Evolutionary conservation across 108 stramenopile species (phyloP), one percentile per base, ranked within the genome.

Genomic region (Pseudonitzschia delicatissima): DNA sequence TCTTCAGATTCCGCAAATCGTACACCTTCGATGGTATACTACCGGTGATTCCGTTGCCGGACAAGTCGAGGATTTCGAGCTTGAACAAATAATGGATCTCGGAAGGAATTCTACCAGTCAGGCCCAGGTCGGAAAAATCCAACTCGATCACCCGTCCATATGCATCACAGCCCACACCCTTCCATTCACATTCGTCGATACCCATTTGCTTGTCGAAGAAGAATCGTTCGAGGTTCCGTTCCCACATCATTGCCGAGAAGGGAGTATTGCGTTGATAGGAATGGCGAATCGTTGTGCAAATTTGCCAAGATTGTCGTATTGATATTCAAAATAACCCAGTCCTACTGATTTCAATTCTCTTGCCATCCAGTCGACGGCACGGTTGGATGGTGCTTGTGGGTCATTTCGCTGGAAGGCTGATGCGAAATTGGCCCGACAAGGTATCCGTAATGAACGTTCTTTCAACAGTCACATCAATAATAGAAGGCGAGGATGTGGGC

Each of bases 151-250:
- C 70, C 23, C 71, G 55, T 2, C 65, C 71, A 28, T 84, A 65
- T 0, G 25, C 53, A 69, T 87, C 77, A 50, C 86, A 87, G 9
- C 72, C 65, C 34, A 87, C 55, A 35, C 86, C 86, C 15, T 69
- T 47, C 68, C 79, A 69, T 0, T 84, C 62, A 45, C 86, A 87
- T 49, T 64, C 64, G 17, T 48, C 64, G 3, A 64, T 12, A 8
- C 60, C 60, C 40, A 9, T 35, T n/a, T 39, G 23, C 31, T 33
- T 27, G 9, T 55, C 31, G 31, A 55, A 33, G n/a, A n/a, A n/a
- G n/a, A n/a, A n/a, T n/a, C n/a, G n/a, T n/a, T n/a, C n/a, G n/a
- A n/a, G n/a, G n/a, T n/a, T n/a, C n/a, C n/a, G n/a, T n/a, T n/a
- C 15, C 40, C 40, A 15, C 40, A 42, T 42, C 0, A 0, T 2